A percentile compares a stretch with the other conserved stretches of the same genome.
Evolutionary conservation across 768 basidiomycete species (phyloP).

Genomic region (Phylloporus sp.): DNA sequence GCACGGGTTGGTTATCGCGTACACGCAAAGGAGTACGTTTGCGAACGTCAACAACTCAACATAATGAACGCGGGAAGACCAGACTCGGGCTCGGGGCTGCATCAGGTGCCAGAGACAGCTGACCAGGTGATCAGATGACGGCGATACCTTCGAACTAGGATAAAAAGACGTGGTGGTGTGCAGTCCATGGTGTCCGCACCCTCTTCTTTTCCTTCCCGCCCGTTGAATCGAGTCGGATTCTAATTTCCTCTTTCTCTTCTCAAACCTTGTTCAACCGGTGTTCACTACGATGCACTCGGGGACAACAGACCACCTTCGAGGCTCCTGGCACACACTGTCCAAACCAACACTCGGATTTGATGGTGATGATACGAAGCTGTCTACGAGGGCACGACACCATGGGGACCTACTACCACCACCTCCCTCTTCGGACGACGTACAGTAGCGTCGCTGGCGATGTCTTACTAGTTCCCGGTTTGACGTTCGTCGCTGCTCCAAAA

Average conservation of each 20-base stretch:
- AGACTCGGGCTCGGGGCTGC: not conserved
- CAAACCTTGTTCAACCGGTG: not conserved
- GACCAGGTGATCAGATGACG: slow-evolving; percentile 6
- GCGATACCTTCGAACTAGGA: slow-evolving; percentile 12
- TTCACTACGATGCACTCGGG: not conserved
- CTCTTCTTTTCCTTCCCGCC: not conserved
- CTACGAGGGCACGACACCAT: not conserved
- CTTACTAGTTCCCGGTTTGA: too few species aligned
- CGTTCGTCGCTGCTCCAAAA: not conserved
- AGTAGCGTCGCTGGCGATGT: not conserved
- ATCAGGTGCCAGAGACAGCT: slow-evolving; percentile 19
- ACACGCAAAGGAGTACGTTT: not conserved
- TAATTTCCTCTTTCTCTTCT: not conserved
- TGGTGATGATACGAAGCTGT: not conserved
- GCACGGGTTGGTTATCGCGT: not conserved
- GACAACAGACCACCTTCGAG: too few species aligned
- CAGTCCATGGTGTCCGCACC: not conserved
- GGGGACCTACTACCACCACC: not conserved
- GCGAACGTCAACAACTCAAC: not conserved
- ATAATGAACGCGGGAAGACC: slow-evolving; percentile 2
- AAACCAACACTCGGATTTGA: not conserved
- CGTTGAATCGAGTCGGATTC: not conserved
- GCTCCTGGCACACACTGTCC: too few species aligned
- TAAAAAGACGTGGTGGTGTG: slow-evolving; percentile 9
- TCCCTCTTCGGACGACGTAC: not conserved